phyloP scores from a whole-genome alignment of 2,329 filamentous ascomycete species.

The Fusarium anthophilum region DNA sequence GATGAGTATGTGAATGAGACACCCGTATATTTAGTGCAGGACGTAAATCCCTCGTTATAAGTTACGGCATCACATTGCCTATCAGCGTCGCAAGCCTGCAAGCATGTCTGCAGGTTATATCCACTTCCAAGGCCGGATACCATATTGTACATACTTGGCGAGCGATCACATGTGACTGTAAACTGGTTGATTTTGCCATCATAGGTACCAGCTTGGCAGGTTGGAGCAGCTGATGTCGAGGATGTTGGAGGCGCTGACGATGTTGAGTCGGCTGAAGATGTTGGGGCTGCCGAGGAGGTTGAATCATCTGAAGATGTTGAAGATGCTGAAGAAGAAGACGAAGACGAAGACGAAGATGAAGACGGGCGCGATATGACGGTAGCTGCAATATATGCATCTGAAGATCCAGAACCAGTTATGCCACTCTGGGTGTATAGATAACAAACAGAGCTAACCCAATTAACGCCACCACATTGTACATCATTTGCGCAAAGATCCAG shows the following conservation, averaged over 20 bases:
- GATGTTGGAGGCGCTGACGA: too few relatives aligned
- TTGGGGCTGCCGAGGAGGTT: too few relatives aligned
- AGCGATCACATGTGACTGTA: neutral
- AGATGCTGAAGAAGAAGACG: too few relatives aligned
- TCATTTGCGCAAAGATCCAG: too few relatives aligned
- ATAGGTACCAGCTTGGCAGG: neutral
- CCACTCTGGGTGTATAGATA: too few relatives aligned
- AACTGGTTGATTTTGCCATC: neutral
- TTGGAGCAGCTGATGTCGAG: too few relatives aligned
- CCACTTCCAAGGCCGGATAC: accelerated
- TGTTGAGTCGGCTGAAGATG: neutral
- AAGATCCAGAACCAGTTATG: too few relatives aligned
- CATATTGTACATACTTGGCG: accelerated
- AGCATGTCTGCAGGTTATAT: neutral
- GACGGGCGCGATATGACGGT: too few relatives aligned
- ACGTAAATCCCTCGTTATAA: accelerated
- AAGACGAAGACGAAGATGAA: too few relatives aligned
- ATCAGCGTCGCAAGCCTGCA: neutral
- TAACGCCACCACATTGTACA: too few relatives aligned
- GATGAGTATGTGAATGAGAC: accelerated
- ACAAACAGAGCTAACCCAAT: too few relatives aligned
- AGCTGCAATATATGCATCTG: too few relatives aligned
- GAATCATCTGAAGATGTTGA: neutral
- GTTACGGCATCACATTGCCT: neutral
- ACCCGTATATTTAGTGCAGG: neutral